Base-by-base conservation (phyloP, 2,329 filamentous ascomycete species). In the Didymella arachidicola region DNA sequence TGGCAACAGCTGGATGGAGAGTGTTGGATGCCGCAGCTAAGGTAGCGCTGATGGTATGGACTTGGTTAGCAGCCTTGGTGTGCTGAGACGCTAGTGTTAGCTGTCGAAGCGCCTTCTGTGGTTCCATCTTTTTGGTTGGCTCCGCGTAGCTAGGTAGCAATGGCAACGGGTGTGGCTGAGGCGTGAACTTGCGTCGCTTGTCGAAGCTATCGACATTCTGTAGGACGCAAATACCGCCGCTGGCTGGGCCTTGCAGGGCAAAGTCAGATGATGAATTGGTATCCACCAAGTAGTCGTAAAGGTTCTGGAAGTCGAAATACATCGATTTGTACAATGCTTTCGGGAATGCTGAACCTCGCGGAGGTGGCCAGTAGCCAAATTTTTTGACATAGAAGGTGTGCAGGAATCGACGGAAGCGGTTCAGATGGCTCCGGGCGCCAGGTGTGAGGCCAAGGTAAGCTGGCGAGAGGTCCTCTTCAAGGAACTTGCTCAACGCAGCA, bases 281-380 rank as follows among this genome's bases (percentile, higher is more conserved):
- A 65, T 95, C 90, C 0, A 89, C 89, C 0, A 95, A 80, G 46
- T 89, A 87, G 30, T 88, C 82, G 72, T 93, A 92, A 0, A 94
- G 78, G 2, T 83, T 86, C 49, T 86, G 82, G 63, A 95, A 93
- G 63, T 94, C 91, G 32, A 82, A 78, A 39, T 84, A 83, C 85
- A 94, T 89, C 3, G 80, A 79, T 30, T 79, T 79, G 66, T 87
- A 87, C 1, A 89, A 74, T 19, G 80, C 77, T 36, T 87, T 85
- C 16, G 86, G 82, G 62, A 89, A 89, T 1, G 83, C 73, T 7
- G 76, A 69, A 53, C 77, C 80, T 19, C 78, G 74, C 2, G 79
- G 78, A 0, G 90, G 90, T 0, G 91, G 91, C 75, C 90, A 94
- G 64, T 88, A 89, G 5, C 90, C 89, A 30, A 92, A 82, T 53